Evolutionary conservation across 257 asterid genomes (phyloP).

Genomic region (Dorcoceras hygrometricum): DNA sequence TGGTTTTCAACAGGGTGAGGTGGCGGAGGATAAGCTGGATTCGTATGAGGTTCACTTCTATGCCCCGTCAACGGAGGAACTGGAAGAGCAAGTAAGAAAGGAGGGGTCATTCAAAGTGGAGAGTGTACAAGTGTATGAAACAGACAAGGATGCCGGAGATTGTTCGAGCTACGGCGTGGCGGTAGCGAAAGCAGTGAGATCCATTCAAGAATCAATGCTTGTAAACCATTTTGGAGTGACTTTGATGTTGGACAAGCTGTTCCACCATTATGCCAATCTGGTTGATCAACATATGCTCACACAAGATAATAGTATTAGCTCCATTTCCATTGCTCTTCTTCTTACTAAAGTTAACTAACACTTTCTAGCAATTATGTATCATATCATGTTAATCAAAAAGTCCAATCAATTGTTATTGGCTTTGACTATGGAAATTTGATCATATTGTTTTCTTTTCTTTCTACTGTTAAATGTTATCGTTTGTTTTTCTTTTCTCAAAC

Average conservation of each 20-base stretch:
- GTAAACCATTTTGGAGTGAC: conserved; percentile 66
- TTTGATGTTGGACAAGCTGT: conserved; percentile 46
- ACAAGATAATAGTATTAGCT: conserved; percentile 36
- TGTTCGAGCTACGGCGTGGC: conserved; percentile 55
- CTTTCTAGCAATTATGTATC: too few species aligned
- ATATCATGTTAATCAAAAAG: too few species aligned
- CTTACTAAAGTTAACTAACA: conserved; percentile 30
- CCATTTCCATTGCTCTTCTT: conserved; percentile 45
- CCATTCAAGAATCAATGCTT: conserved; percentile 83
- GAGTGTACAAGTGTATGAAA: conserved; percentile 46
- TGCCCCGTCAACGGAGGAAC: conserved; percentile 72
- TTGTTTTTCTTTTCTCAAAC: too few species aligned
- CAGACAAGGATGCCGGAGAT: conserved; percentile 38
- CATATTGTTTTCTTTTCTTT: too few species aligned
- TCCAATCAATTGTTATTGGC: too few species aligned
- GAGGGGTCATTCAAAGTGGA: conserved; percentile 65
- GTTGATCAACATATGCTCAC: conserved; percentile 57
- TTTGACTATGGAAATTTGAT: too few species aligned
- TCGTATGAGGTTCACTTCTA: conserved; percentile 77
- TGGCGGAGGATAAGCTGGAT: conserved; percentile 58
- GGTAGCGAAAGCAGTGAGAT: conserved; percentile 81
- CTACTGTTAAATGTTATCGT: too few species aligned
- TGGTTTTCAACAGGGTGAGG: conserved; percentile 47
- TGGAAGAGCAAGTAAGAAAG: conserved; percentile 52
- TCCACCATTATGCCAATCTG: conserved; percentile 56